A percentile compares a stretch with the other conserved stretches of the same genome.
phyloP scores from a whole-genome alignment of 176 grass and related monocot genomes.

The Areca catechu region DNA sequence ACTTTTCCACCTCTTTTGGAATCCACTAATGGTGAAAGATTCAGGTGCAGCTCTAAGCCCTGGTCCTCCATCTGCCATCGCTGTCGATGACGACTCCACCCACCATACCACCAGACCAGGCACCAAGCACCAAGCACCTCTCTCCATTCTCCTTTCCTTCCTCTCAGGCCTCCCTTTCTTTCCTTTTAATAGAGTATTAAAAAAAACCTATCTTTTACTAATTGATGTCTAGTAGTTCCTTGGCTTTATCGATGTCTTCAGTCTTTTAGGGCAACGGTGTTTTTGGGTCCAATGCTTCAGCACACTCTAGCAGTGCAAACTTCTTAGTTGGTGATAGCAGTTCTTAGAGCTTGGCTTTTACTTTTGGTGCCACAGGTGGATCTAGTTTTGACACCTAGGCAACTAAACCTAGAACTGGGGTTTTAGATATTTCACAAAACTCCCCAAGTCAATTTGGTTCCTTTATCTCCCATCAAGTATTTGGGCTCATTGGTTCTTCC shows the following conservation, averaged over 20 bases:
- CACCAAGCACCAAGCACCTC: too few relatives aligned
- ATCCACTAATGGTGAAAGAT: too few relatives aligned
- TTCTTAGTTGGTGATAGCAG: not conserved
- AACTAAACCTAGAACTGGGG: not conserved
- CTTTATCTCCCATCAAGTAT: not conserved
- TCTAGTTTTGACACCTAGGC: not conserved
- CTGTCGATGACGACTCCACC: too few relatives aligned
- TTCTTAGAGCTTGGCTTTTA: not conserved
- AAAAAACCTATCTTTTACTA: too few relatives aligned
- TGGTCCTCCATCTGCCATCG: too few relatives aligned
- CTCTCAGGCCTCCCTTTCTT: too few relatives aligned
- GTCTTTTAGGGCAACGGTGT: not conserved
- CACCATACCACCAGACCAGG: too few relatives aligned
- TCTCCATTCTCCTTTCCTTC: too few relatives aligned
- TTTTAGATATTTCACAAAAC: not conserved
- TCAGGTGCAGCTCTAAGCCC: too few relatives aligned
- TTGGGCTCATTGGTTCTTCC: conserved; percentile 1
- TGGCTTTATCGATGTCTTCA: not conserved
- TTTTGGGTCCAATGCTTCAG: conserved; percentile 1
- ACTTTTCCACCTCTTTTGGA: too few relatives aligned
- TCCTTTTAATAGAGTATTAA: too few relatives aligned
- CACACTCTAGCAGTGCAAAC: not conserved
- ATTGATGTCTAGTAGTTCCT: not conserved
- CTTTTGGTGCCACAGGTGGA: not conserved
- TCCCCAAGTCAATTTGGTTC: conserved; percentile 6